Base-by-base conservation (phyloP, 2,329 filamentous ascomycete species). In the Fusarium musae region DNA sequence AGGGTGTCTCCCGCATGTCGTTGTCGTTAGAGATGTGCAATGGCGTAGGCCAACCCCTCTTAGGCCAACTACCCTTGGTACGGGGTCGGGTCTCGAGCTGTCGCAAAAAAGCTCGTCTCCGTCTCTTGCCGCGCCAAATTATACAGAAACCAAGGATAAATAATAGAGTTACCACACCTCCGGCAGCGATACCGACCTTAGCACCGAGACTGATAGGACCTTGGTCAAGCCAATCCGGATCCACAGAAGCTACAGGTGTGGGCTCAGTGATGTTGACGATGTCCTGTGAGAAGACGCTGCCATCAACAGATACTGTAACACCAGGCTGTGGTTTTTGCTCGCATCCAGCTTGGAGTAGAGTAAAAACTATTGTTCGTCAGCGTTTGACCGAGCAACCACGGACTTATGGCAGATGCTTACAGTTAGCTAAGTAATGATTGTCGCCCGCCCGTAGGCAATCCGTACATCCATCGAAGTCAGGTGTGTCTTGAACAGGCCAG, bases 391-490 rank as follows among this genome's bases (percentile, higher is more conserved):
- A 17, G 9, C n/a, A 30, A 7, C 13, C n/a, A 46, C 10, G 26
- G 43, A 17, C 16, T 21, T 9, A 3, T 34, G 9, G 2, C 26
- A 28, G n/a, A 17, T 26, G 26, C 61, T 23, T 78, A 89, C 87
- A 91, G 72, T 92, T 92, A 59, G 82, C 82, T n/a, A 89, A 64
- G 63, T 84, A 87, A 32, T 83, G 73, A 26, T 83, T 76, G 7
- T 79, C 77, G 2, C 78, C 78, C 3, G 80, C 77, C 5, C 74
- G 64, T 9, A 91, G 79, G 73, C 90, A 92, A 1, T 81, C 73
- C 2, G 78, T 80, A 74, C 89, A 91, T 40, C 77, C 78, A 1
- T 66, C 19, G 26, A 82, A 78, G 57, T 86, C 84, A 2, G 78
- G 23, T 0, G 84, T 74, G 9, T 84, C 79, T 11, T 74, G 74